Evolutionary conservation across 768 basidiomycete genomes (phyloP).

Genomic region (Pulveroboletus sp.): DNA sequence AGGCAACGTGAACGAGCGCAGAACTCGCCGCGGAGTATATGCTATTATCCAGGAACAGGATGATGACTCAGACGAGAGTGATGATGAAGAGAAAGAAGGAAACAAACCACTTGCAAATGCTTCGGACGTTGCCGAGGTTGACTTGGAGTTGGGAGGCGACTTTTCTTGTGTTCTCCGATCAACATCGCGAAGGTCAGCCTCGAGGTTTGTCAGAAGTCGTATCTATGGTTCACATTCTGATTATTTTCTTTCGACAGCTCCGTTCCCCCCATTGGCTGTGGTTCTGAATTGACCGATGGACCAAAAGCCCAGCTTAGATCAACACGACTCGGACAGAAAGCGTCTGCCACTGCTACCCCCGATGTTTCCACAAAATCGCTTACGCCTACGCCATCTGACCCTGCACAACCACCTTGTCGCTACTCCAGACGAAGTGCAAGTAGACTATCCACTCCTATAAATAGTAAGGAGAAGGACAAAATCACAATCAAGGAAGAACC

Average conservation of each 20-base stretch:
- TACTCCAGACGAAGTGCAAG: constrained; percentile 29
- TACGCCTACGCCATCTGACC: constrained; percentile 29
- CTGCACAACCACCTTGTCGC: constrained; percentile 25
- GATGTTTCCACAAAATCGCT: constrained; percentile 43
- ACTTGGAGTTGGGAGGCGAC: constrained; percentile 44
- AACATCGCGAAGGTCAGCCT: constrained; percentile 23
- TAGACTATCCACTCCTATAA: constrained; percentile 28
- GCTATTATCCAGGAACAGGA: constrained; percentile 58
- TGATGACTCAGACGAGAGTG: constrained; percentile 58
- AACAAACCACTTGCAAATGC: constrained; percentile 45
- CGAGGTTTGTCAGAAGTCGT: constrained; percentile 18
- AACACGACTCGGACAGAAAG: constrained; percentile 54
- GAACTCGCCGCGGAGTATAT: constrained; percentile 80
- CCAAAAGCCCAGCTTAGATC: constrained; percentile 42
- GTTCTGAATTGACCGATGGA: constrained; percentile 25
- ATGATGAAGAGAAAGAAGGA: constrained; percentile 48
- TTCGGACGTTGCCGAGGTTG: constrained; percentile 44
- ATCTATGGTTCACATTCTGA: constrained; percentile 9
- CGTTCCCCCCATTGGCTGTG: constrained; percentile 24
- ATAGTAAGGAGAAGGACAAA: constrained; percentile 37
- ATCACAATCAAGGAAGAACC: constrained; percentile 42
- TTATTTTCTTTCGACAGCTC: constrained; percentile 13
- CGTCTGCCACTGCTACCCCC: constrained; percentile 39
- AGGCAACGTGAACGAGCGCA: constrained; percentile 70
- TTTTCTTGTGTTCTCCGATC: constrained; percentile 17